Evolutionary conservation across 129 eudicot genomes (phyloP).

Genomic region (Saposhnikovia divaricata): DNA sequence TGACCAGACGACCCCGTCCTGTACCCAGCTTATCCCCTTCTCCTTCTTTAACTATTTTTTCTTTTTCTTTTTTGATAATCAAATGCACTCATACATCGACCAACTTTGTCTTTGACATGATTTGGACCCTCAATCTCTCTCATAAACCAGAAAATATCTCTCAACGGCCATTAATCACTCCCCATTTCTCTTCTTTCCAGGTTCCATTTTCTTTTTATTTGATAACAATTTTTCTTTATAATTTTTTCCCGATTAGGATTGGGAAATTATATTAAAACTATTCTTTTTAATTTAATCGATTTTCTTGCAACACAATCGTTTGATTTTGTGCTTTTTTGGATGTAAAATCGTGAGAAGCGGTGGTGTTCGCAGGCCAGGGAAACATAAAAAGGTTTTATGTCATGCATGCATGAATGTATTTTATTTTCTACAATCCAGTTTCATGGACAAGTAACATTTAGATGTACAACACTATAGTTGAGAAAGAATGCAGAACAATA

Average conservation of each 20-base stretch:
- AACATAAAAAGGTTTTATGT: neutral
- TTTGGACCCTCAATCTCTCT: no score
- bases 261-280: neutral
- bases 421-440: no score
- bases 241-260: neutral
- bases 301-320: constrained; percentile 28
- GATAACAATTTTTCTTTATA: no score
- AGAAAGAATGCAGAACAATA: constrained; percentile 39
- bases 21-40: no score
- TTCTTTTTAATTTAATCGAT: neutral
- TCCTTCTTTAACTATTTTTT: no score
- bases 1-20: no score
- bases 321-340: neutral
- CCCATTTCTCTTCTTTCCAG: neutral
- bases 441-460: neutral
- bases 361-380: constrained; percentile 23
- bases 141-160: neutral
- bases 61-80: no score
- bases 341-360: neutral
- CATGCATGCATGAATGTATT: neutral
- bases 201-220: neutral
- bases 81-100: no score
- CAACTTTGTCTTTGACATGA: no score
- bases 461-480: neutral
- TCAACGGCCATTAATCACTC: constrained; percentile 13